A percentile compares a stretch with the other conserved stretches of the same genome.
Conservation (phyloP, 345 rosid species). For the Clausena lansium region DNA sequence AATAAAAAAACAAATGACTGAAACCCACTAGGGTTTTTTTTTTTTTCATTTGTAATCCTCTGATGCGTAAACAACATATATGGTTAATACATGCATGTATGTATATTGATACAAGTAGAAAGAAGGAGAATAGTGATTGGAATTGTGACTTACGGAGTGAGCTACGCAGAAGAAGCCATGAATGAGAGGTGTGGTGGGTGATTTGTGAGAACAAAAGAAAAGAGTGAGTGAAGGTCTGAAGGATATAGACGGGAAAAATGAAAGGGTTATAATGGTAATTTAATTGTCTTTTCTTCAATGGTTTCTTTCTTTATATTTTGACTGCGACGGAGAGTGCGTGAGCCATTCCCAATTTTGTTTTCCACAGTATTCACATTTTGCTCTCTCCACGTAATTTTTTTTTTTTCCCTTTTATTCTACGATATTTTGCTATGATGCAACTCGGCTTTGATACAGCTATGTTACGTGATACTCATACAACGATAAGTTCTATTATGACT, state of each 20-base stretch:
- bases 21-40: not conserved
- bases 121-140: conserved; percentile 18
- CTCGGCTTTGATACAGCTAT: no score
- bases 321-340: not conserved
- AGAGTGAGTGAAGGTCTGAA: conserved; percentile 15
- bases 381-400: not conserved
- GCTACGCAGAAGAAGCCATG: conserved; percentile 22
- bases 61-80: not conserved
- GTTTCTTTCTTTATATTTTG: conserved; percentile 17
- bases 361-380: not conserved
- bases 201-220: not conserved
- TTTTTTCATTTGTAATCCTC: not conserved
- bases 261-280: conserved; percentile 16
- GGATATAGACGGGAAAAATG: conserved; percentile 12
- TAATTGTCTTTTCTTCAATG: conserved; percentile 31
- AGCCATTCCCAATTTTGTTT: not conserved
- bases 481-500: no score
- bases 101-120: not conserved
- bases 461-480: no score
- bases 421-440: no score
- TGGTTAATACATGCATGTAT: not conserved
- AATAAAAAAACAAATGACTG: not conserved
- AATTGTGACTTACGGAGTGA: conserved; percentile 44
- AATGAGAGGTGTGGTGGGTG: conserved; percentile 19
- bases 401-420: no score